Conservation (phyloP, 2,329 filamentous ascomycete genomes). For the Colletotrichum cordylinicola region DNA sequence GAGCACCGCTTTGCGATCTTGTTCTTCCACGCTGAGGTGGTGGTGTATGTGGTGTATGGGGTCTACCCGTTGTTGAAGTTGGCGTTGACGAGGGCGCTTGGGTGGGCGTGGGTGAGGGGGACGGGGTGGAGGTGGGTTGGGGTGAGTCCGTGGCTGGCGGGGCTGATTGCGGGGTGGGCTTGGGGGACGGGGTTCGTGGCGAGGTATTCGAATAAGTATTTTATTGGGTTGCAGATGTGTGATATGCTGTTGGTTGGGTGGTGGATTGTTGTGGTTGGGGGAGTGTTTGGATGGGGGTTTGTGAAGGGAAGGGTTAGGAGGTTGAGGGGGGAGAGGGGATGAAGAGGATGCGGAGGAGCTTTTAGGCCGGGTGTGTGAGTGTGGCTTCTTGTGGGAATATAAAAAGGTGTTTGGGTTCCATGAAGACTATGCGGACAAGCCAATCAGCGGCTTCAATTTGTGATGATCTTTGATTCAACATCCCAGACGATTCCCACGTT, state of each 20-base stretch:
- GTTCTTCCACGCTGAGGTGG: not conserved
- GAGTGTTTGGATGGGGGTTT: not conserved
- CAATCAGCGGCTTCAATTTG: no score
- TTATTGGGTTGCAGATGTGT: conserved; percentile 42
- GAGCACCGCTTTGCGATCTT: not conserved
- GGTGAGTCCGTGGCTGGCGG: not conserved
- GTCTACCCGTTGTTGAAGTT: not conserved
- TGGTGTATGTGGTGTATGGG: not conserved
- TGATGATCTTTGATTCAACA: no score
- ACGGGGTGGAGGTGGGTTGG: not conserved
- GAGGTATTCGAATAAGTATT: conserved; percentile 40
- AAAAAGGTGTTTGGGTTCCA: not conserved
- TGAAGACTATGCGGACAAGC: not conserved
- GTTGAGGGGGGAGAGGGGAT: not conserved
- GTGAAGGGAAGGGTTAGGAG: not conserved
- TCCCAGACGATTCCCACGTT: fast-evolving
- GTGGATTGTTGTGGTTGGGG: conserved; percentile 14
- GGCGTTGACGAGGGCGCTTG: not conserved
- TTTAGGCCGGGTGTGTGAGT: not conserved
- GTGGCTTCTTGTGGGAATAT: not conserved
- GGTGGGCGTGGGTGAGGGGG: not conserved
- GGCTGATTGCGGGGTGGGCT: conserved; percentile 11
- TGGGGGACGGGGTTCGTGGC: conserved; percentile 31
- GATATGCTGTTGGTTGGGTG: conserved; percentile 36
- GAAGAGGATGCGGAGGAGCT: not conserved